Conservation (phyloP, 148 eudicot genomes). For the Selenicereus undatus region DNA sequence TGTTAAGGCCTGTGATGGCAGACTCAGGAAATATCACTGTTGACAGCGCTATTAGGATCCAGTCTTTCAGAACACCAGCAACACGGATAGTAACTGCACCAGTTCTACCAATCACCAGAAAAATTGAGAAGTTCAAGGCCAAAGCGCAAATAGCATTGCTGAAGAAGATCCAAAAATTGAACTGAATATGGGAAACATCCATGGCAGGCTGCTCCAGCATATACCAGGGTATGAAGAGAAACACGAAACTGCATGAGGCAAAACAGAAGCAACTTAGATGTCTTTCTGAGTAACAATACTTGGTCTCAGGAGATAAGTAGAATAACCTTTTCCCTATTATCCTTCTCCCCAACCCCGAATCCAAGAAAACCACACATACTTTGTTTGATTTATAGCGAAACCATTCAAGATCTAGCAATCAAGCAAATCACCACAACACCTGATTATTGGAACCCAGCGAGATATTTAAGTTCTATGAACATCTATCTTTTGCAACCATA, state of each 20-base stretch:
- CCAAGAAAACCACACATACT: neutral
- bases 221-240: conserved; percentile 86
- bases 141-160: conserved; percentile 81
- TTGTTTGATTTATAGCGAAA: neutral
- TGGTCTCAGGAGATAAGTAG: neutral
- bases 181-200: conserved; percentile 72
- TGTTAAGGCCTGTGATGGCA: conserved; percentile 75
- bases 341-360: neutral
- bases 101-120: conserved; percentile 87
- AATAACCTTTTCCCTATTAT: neutral
- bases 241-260: conserved; percentile 46
- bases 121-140: conserved; percentile 88
- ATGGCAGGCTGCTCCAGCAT: conserved; percentile 81
- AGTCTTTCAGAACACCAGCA: conserved; percentile 90
- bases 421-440: neutral
- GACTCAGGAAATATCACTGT: conserved; percentile 88
- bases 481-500: neutral
- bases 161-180: conserved; percentile 91
- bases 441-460: neutral
- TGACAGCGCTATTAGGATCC: conserved; percentile 92
- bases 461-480: neutral
- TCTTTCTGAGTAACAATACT: neutral
- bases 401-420: neutral
- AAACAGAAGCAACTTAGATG: neutral
- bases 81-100: conserved; percentile 89